Conservation (phyloP, 257 asterid species). For the Jacaranda mimosifolia region DNA sequence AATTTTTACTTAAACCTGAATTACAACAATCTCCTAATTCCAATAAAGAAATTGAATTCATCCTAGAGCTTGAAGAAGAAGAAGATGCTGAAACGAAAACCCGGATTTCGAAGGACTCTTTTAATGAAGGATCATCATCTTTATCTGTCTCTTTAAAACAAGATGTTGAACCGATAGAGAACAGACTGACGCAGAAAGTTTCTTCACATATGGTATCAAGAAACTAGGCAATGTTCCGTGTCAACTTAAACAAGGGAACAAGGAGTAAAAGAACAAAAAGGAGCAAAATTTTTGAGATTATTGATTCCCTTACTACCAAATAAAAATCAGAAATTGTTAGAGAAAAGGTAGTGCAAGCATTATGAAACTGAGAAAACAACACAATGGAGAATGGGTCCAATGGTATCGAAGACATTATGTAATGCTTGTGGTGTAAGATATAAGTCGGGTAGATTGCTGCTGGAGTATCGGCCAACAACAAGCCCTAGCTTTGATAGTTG, state of each 20-base stretch:
- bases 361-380: constrained; percentile 39
- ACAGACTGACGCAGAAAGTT: no score
- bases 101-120: no score
- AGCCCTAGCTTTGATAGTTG: constrained; percentile 41
- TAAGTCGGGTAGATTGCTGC: constrained; percentile 38
- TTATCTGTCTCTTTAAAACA: no score
- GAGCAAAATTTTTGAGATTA: neutral
- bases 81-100: neutral
- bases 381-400: constrained; percentile 45
- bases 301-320: neutral
- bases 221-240: neutral
- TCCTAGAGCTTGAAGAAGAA: neutral
- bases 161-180: no score
- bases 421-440: constrained; percentile 49
- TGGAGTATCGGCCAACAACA: constrained; percentile 42
- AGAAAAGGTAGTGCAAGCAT: constrained; percentile 31
- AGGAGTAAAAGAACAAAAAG: neutral
- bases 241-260: neutral
- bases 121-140: no score
- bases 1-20: neutral
- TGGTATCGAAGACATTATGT: constrained; percentile 38
- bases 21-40: no score
- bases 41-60: no score
- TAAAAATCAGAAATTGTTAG: neutral
- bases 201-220: neutral